Evolutionary conservation across 129 eudicot species (phyloP).

Genomic region (Centaurea solstitialis): DNA sequence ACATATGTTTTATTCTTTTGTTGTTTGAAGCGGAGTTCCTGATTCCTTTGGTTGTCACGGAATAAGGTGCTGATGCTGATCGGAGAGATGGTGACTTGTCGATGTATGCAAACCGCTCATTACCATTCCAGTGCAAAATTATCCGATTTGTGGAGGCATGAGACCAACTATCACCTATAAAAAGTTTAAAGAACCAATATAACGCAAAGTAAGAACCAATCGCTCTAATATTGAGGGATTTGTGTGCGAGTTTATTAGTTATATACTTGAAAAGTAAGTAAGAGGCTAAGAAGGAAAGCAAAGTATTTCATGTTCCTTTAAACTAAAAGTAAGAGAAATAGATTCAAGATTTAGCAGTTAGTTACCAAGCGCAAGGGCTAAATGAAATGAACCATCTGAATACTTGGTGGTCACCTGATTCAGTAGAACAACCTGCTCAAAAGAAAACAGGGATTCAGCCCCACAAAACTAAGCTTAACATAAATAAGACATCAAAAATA

Average conservation of each 20-base stretch:
- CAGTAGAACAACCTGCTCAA: constrained; percentile 75
- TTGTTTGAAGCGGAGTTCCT: constrained; percentile 54
- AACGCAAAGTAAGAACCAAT: neutral
- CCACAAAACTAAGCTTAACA: neutral
- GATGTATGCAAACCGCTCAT: constrained; percentile 66
- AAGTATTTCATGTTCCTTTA: neutral
- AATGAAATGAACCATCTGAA: constrained; percentile 71
- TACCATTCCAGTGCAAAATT: constrained; percentile 84
- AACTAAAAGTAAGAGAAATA: neutral
- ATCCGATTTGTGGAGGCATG: constrained; percentile 87
- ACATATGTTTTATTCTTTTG: constrained; percentile 57
- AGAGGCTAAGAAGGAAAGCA: neutral
- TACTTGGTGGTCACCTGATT: constrained; percentile 91
- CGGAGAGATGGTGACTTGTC: constrained; percentile 82
- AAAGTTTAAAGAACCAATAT: constrained; percentile 10
- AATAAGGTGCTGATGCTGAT: constrained; percentile 77
- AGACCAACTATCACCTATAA: constrained; percentile 94
- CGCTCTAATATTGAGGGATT: neutral
- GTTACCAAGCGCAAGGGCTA: constrained; percentile 93
- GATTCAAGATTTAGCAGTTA: neutral
- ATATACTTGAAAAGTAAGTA: neutral
- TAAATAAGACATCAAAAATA: neutral
- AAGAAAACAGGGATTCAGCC: neutral
- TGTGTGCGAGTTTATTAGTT: neutral
- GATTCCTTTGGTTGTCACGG: constrained; percentile 68